These are phyloP conservation scores for Aaosphaeria arxii DNA, from an alignment of 2,329 filamentous ascomycete species.

Conservation along the genomic window DNA sequence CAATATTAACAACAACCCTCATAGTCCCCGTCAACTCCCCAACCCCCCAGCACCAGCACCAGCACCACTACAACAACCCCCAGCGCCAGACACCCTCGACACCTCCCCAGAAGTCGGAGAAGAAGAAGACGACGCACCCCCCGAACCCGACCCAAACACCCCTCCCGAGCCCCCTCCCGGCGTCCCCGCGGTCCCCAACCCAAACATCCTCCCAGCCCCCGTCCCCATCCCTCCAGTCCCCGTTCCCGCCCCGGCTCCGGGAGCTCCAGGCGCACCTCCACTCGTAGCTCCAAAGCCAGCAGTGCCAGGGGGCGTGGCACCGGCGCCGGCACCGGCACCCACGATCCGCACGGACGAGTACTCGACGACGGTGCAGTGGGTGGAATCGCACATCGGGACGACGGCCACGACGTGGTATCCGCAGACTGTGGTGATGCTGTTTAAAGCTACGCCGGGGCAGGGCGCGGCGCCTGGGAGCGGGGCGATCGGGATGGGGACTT, in stretches of 20 bases:
- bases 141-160: background rate
- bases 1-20: background rate
- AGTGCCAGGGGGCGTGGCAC: background rate
- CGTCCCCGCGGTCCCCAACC: background rate
- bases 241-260: background rate
- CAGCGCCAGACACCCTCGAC: background rate
- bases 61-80: background rate
- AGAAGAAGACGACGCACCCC: no score
- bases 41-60: background rate
- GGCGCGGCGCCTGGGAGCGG: slow-evolving; percentile 24
- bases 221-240: background rate
- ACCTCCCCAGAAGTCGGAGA: no score
- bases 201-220: background rate
- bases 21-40: background rate
- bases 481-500: slow-evolving; percentile 32
- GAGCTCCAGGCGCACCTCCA: background rate
- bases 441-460: slow-evolving; percentile 14
- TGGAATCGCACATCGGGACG: slow-evolving; percentile 26
- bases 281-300: background rate
- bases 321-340: background rate
- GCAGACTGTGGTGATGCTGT: slow-evolving; percentile 24
- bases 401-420: slow-evolving; percentile 31
- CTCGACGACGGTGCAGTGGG: slow-evolving; percentile 30
- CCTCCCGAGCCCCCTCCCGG: background rate
- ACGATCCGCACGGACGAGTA: slow-evolving; percentile 5